Percentiles rank a stretch among this genome's conserved stretches.
Evolutionary conservation across 2,329 filamentous ascomycete genomes (phyloP).

Genomic region (Phoma herbarum): DNA sequence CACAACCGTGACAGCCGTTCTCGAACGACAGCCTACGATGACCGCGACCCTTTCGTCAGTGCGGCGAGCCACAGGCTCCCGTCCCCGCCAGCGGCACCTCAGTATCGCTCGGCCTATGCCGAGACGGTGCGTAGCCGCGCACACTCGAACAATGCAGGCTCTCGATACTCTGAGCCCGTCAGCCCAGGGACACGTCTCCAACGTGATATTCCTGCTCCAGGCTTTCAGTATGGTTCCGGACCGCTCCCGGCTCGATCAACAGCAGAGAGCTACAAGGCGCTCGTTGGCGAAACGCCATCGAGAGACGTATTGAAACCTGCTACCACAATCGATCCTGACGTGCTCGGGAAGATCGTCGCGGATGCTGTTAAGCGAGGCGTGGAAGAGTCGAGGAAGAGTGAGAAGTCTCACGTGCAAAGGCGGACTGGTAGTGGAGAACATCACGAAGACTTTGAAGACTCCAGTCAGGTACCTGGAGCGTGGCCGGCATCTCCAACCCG

Average conservation of each 20-base stretch:
- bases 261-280: slow-evolving; percentile 3
- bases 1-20: slow-evolving; percentile 28
- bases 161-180: slow-evolving; percentile 22
- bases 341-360: slow-evolving; percentile 30
- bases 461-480: slow-evolving; percentile 34
- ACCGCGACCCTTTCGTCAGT: slow-evolving; percentile 19
- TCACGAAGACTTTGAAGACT: background rate
- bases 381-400: slow-evolving; percentile 25
- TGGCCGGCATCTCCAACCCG: slow-evolving; percentile 35
- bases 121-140: slow-evolving; percentile 13
- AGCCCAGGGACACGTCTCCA: slow-evolving; percentile 20
- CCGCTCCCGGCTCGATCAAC: slow-evolving; percentile 29
- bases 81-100: slow-evolving; percentile 15
- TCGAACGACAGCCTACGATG: slow-evolving; percentile 27
- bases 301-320: background rate
- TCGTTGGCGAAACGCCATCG: background rate
- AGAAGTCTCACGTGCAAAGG: background rate
- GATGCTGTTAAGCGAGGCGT: slow-evolving; percentile 36
- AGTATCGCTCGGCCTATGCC: slow-evolving; percentile 27
- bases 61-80: background rate
- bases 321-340: slow-evolving; percentile 22
- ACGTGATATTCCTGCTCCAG: slow-evolving; percentile 18
- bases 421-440: background rate
- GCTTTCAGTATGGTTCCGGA: slow-evolving; percentile 41
- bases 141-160: background rate